Base-by-base conservation (phyloP, 2,329 filamentous ascomycete genomes). In the Claviceps sp. region DNA sequence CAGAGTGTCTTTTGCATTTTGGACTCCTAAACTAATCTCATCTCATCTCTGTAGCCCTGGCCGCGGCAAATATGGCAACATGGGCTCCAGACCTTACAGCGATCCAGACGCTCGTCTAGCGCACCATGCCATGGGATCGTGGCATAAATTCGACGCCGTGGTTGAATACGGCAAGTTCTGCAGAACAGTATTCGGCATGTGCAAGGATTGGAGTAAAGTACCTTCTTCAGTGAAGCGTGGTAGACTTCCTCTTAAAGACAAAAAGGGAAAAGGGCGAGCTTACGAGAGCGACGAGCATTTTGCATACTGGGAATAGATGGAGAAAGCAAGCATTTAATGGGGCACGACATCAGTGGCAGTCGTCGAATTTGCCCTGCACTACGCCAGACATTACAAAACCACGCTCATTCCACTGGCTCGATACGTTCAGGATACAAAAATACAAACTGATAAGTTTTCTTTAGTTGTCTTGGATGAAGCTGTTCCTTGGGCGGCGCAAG, bases 101-200 rank as follows among this genome's bases (percentile, higher is more conserved):
- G 51, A 59, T 41, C 50, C 55, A 14, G 56, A 60, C 38, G 58
- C 58, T 14, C 51, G 58, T 16, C 54, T 60, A 2, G 54, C 55
- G 5, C 58, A 60, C 26, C 58, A 58, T 45, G 54, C 57, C 16
- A 55, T 60, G 49, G 58, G 58, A 5, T 59, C 58, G 18, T 60
- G 58, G 58, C 55, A 55, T 41, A 55, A 53, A 20, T 59, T 58
- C 30, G 51, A 57, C 42, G 13, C 54, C 13, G n/a, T 47, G 4
- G 55, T 59, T n/a, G 58, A 60, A 41, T 58, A 57, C 24, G 58
- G 58, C 50, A 60, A 60, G 50, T 57, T 60, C n/a, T 60, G 58
- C 37, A 54, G 58, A 11, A 60, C 58, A 4, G 42, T 56, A 7
- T 58, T 60, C 18, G 58, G 57, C 5, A 47, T 56, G 48, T 60